Conservation (phyloP, 805 yeast genomes). For the Trichomonascus vanleenenianus region DNA sequence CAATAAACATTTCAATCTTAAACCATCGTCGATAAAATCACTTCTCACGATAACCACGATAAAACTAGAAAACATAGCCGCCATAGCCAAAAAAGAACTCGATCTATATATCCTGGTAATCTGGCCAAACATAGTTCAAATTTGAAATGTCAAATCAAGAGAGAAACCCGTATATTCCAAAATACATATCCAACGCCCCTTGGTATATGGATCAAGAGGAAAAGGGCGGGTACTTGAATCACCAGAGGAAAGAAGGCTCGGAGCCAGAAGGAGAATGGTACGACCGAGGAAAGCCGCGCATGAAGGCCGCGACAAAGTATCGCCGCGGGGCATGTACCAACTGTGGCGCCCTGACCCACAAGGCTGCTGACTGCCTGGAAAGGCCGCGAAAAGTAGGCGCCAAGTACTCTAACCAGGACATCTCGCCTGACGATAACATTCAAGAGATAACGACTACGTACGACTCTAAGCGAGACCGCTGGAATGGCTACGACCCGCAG, state of each 20-base stretch:
- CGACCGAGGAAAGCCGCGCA: conserved; percentile 21
- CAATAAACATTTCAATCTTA: too few species aligned
- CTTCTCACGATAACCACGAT: too few species aligned
- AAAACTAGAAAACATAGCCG: too few species aligned
- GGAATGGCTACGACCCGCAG: conserved; percentile 68
- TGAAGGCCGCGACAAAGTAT: conserved; percentile 25
- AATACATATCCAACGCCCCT: conserved; percentile 26
- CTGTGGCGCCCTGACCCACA: conserved; percentile 50
- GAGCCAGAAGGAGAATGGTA: conserved; percentile 24
- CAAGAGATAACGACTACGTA: conserved; percentile 34
- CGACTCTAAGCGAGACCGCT: conserved; percentile 69
- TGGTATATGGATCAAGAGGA: conserved; percentile 25
- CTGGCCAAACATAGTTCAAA: too few species aligned
- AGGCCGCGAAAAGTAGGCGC: conserved; percentile 40
- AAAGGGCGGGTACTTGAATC: conserved; percentile 20
- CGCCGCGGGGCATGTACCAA: conserved; percentile 43
- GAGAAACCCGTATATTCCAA: conserved; percentile 17
- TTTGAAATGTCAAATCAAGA: too few species aligned
- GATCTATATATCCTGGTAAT: too few species aligned
- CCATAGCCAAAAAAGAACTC: too few species aligned
- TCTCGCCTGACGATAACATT: conserved; percentile 23
- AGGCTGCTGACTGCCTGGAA: conserved; percentile 49
- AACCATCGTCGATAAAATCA: too few species aligned
- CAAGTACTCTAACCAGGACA: conserved; percentile 27
- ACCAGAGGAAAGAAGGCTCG: conserved; percentile 19